phyloP scores from a whole-genome alignment of 495 filamentous ascomycete species.

The Hyaloscypha variabilis region DNA sequence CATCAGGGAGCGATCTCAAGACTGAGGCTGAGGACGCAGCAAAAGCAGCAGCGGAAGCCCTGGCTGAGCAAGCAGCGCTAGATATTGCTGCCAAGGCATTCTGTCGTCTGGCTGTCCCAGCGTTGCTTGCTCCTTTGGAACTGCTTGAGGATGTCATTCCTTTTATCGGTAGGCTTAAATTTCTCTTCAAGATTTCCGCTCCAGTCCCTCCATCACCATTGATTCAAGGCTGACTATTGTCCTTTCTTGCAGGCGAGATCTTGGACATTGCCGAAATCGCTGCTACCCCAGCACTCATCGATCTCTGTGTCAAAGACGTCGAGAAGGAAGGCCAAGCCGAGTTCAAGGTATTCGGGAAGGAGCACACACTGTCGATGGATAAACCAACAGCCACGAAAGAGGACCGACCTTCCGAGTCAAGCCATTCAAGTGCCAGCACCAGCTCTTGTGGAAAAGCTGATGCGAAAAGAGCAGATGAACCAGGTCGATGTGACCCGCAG shows the following conservation, averaged over 20 bases:
- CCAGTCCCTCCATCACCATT: not conserved
- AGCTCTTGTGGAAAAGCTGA: not conserved
- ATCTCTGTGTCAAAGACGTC: slow-evolving; percentile 3
- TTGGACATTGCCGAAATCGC: slow-evolving; percentile 2
- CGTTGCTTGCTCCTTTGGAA: slow-evolving; percentile 32
- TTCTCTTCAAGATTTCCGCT: slow-evolving; percentile 1
- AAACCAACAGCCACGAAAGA: not conserved
- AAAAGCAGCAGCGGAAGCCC: slow-evolving; percentile 28
- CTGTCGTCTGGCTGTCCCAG: slow-evolving; percentile 34
- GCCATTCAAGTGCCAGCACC: not conserved
- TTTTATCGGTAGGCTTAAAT: slow-evolving; percentile 24
- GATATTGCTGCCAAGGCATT: slow-evolving; percentile 37
- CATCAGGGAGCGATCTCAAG: slow-evolving; percentile 7
- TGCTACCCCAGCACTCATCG: not conserved
- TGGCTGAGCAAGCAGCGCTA: slow-evolving; percentile 27
- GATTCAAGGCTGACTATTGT: slow-evolving; percentile 6
- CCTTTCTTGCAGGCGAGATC: slow-evolving; percentile 3
- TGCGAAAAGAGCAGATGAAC: slow-evolving; percentile 1
- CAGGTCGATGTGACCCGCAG: not conserved
- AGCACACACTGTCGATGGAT: not conserved
- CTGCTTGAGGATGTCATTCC: slow-evolving; percentile 27
- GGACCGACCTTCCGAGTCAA: not conserved
- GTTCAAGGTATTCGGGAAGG: slow-evolving; percentile 3
- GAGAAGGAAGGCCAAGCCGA: slow-evolving; percentile 5
- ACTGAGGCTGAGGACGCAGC: slow-evolving; percentile 27